These are phyloP conservation scores for Sporothrix inflata DNA, from an alignment of 2,329 filamentous ascomycete species.

Conservation along the genomic window DNA sequence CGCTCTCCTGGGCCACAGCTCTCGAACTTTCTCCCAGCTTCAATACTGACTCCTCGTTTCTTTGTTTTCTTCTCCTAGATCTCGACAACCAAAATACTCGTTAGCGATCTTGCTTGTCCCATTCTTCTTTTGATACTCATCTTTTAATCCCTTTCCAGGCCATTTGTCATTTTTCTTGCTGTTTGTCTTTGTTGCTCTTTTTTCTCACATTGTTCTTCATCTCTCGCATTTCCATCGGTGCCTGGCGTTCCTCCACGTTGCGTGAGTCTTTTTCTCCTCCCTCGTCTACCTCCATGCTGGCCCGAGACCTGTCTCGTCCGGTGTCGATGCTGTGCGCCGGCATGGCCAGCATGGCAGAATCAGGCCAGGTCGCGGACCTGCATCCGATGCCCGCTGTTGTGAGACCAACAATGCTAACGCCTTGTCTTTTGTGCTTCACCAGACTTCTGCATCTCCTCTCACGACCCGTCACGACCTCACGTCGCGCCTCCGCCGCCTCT, in stretches of 20 bases:
- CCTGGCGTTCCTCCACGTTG: constrained; percentile 28
- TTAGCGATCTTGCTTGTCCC: not conserved
- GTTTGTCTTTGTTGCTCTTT: constrained; percentile 7
- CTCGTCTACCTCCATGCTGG: not conserved
- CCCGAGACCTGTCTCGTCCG: not conserved
- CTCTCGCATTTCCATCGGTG: constrained; percentile 32
- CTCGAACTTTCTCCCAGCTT: not conserved
- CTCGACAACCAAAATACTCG: not conserved
- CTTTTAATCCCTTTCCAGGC: constrained; percentile 12
- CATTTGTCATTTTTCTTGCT: not conserved
- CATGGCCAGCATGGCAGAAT: not conserved
- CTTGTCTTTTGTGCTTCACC: constrained; percentile 14
- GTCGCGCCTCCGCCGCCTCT: constrained; percentile 14
- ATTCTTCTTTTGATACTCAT: constrained; percentile 10
- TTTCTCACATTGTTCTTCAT: not conserved
- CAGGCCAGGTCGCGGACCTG: constrained; percentile 16
- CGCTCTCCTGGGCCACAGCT: constrained; percentile 2
- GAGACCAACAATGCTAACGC: constrained; percentile 27
- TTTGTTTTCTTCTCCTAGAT: constrained; percentile 5
- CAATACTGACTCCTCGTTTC: not conserved
- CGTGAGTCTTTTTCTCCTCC: constrained; percentile 2
- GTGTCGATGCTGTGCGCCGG: not conserved
- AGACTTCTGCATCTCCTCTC: constrained; percentile 18
- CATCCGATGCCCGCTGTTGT: constrained; percentile 21
- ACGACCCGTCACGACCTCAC: constrained; percentile 29